Conservation (phyloP, 352 stramenopile genomes). For the Pythium apleroticum region DNA sequence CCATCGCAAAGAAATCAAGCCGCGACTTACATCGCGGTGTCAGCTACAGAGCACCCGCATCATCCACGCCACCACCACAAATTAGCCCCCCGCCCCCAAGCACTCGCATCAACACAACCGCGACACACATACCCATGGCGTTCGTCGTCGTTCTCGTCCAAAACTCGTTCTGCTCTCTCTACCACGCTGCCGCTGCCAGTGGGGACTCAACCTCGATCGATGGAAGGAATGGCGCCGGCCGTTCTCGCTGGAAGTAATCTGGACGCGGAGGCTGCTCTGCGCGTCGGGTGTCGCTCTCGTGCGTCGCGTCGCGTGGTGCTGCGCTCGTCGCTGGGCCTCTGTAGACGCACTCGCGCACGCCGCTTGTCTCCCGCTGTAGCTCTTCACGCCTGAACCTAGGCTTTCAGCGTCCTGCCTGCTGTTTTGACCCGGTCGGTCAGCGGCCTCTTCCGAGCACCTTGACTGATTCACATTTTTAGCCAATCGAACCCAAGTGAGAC, state of each 20-base stretch:
- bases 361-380: background rate
- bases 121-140: background rate
- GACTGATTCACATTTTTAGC: background rate
- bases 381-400: background rate
- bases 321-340: background rate
- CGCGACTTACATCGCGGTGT: conserved; percentile 15
- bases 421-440: background rate
- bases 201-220: background rate
- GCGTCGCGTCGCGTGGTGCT: background rate
- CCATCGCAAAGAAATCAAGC: background rate
- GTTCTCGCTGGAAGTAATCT: background rate
- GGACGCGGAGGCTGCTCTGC: background rate
- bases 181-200: background rate
- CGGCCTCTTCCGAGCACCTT: background rate
- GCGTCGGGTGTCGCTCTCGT: background rate
- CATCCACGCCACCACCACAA: background rate
- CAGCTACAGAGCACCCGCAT: conserved; percentile 6
- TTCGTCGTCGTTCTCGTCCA: background rate
- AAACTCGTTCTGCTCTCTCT: background rate
- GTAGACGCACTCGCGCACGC: background rate
- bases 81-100: background rate
- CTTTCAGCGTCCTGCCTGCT: conserved; percentile 4
- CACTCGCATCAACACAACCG: background rate
- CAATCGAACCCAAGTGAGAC: background rate
- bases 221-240: background rate